Conservation (phyloP, 2,329 filamentous ascomycete genomes). For the Aspergillus calidoustus region DNA sequence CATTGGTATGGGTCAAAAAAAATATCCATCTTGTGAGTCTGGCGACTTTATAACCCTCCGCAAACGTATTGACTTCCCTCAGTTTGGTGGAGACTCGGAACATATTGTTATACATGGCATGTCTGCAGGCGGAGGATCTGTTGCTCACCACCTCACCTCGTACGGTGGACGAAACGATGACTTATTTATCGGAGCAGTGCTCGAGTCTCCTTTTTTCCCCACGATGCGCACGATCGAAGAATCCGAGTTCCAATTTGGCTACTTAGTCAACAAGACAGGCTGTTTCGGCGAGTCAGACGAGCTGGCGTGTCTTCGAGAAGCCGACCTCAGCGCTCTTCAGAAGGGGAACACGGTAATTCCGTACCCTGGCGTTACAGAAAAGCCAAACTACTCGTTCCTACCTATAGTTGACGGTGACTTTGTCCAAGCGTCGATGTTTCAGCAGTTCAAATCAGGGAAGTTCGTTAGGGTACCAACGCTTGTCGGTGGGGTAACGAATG, state of each 20-base stretch:
- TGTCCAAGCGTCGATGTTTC: no score
- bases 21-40: constrained; percentile 49
- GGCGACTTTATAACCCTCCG: no score
- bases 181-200: constrained; percentile 52
- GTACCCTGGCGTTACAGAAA: no score
- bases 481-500: no score
- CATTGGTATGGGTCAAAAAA: constrained; percentile 63
- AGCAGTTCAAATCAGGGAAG: no score
- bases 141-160: constrained; percentile 55
- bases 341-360: no score
- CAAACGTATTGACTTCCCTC: constrained; percentile 11
- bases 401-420: no score
- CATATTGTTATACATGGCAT: constrained; percentile 63
- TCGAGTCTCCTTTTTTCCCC: constrained; percentile 53
- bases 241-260: constrained; percentile 52
- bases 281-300: constrained; percentile 44
- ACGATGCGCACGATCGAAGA: constrained; percentile 48
- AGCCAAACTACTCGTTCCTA: no score
- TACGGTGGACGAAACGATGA: constrained; percentile 52
- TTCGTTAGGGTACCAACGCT: no score
- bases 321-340: not conserved
- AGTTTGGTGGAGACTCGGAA: constrained; percentile 62
- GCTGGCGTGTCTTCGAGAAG: constrained; percentile 49
- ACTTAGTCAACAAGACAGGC: constrained; percentile 46
- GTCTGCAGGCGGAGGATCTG: constrained; percentile 63